Evolutionary conservation across 768 basidiomycete genomes (phyloP), one percentile per base, ranked within the genome.

Genomic region (Gloeophyllum trabeum): DNA sequence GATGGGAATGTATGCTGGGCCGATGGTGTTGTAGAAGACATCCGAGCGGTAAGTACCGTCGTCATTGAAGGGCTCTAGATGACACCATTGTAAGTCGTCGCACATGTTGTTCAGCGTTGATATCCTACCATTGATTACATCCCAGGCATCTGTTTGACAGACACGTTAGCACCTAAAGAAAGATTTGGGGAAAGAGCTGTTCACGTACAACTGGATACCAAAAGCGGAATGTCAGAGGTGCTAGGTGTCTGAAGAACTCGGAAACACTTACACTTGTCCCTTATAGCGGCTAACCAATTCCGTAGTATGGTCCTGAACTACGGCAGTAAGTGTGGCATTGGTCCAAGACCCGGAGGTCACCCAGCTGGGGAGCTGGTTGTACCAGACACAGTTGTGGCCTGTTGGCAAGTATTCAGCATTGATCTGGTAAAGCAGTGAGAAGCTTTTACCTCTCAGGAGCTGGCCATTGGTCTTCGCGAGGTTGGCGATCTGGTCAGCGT

Each of bases 21-120:
- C 70, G n/a, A 70, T 61, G 2, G 68, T 70, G 46, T 65, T 64
- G 58, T 65, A 75, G 60, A 76, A 80, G n/a, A 79, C 66, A 41
- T 66, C 59, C 5, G 58, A 46, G 28, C 75, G 69, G 58, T 65
- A 74, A 5, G 71, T 74, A 12, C 79, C 75, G 45, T 78, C 64
- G 32, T 77, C 76, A 43, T 76, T 72, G 58, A 78, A 72, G 3
- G 71, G 66, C 52, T 78, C 52, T 32, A 16, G 16, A 32, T 10
- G 16, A 16, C 28, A 32, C n/a, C n/a, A n/a, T n/a, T n/a, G n/a
- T n/a, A n/a, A n/a, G n/a, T n/a, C n/a, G n/a, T n/a, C n/a, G n/a
- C n/a, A n/a, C n/a, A n/a, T n/a, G n/a, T n/a, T n/a, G n/a, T n/a
- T n/a, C n/a, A n/a, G n/a, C n/a, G n/a, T n/a, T 4, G 1, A 48